phyloP scores from a whole-genome alignment of 2,329 filamentous ascomycete genomes.

The Botrytis paeoniae region DNA sequence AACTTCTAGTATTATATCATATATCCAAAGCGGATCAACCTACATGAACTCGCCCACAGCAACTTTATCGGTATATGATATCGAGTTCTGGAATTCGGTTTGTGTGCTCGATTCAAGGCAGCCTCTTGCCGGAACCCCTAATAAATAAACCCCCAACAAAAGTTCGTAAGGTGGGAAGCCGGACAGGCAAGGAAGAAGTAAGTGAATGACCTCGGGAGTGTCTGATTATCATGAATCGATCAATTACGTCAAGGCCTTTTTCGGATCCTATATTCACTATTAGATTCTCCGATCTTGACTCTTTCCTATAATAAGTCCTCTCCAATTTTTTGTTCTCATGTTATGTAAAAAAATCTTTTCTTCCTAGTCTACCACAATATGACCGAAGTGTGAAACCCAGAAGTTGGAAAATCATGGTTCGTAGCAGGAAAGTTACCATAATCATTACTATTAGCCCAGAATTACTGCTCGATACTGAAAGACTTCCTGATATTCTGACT shows the following conservation, averaged over 20 bases:
- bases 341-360: rapidly evolving
- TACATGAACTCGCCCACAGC: too few species aligned
- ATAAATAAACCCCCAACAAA: background rate
- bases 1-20: background rate
- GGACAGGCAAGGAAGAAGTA: background rate
- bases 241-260: rapidly evolving
- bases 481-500: background rate
- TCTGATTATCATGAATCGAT: background rate
- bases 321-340: background rate
- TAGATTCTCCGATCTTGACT: too few species aligned
- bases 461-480: background rate
- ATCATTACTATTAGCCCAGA: background rate
- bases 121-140: background rate
- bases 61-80: too few species aligned
- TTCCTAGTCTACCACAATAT: background rate
- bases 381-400: background rate
- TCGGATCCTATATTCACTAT: background rate
- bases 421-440: background rate
- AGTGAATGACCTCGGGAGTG: background rate
- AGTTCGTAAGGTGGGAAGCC: background rate
- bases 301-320: too few species aligned
- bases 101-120: background rate
- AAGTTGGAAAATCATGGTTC: background rate
- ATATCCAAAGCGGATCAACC: background rate
- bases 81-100: background rate